A percentile compares a stretch with the other conserved stretches of the same genome.
These are phyloP conservation scores for Ascochyta viciae-villosae DNA, from an alignment of 2,329 filamentous ascomycete genomes.

Conservation along the genomic window DNA sequence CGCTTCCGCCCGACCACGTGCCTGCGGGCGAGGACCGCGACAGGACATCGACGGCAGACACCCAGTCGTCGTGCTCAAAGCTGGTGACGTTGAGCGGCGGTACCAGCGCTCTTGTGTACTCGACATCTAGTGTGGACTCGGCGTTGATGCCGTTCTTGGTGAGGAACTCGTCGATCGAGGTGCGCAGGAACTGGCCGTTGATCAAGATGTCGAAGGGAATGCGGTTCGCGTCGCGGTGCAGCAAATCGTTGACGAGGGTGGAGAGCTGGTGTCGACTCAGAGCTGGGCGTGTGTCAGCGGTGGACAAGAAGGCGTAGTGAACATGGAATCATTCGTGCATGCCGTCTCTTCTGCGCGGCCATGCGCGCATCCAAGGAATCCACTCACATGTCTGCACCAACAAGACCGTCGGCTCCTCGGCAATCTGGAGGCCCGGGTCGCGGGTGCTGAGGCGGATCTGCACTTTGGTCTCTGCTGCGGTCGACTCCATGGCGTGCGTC, in stretches of 20 bases:
- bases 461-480: constrained; percentile 40
- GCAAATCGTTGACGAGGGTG: constrained; percentile 67
- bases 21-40: constrained; percentile 70
- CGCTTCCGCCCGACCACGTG: constrained; percentile 59
- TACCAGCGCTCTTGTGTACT: constrained; percentile 91
- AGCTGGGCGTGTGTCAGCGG: constrained; percentile 29
- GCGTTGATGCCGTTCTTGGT: constrained; percentile 84
- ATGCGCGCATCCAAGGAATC: background rate
- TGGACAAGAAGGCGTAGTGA: background rate
- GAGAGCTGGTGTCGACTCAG: constrained; percentile 57
- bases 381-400: constrained; percentile 45
- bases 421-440: constrained; percentile 41
- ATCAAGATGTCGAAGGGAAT: constrained; percentile 93
- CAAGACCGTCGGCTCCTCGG: constrained; percentile 41
- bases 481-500: constrained; percentile 34
- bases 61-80: constrained; percentile 98
- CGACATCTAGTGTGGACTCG: constrained; percentile 84
- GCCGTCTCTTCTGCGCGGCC: background rate
- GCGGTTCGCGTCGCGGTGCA: constrained; percentile 65
- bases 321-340: too few species aligned
- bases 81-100: constrained; percentile 88
- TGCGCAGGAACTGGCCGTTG: constrained; percentile 89
- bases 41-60: constrained; percentile 83
- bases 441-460: constrained; percentile 47
- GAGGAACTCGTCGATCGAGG: constrained; percentile 90